Evolutionary conservation across 2,329 filamentous ascomycete genomes (phyloP).

Genomic region (Pyrenophora seminiperda): DNA sequence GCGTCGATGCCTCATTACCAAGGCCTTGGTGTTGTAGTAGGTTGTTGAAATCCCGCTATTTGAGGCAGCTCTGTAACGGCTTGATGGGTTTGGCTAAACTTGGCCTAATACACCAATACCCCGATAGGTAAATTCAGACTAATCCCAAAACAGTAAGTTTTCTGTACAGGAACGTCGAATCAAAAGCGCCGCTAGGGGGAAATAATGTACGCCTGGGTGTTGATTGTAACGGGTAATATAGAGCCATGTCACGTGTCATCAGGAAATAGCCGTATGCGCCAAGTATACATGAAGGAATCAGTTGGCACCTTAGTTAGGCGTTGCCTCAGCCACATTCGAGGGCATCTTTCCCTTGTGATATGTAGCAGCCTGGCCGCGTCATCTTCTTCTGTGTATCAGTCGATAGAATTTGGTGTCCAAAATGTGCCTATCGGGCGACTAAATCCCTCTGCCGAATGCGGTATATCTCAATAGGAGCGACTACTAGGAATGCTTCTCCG

Average conservation of each 20-base stretch:
- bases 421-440: conserved; percentile 26
- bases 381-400: neutral
- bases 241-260: neutral
- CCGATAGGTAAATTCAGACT: neutral
- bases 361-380: neutral
- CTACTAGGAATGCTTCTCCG: too few relatives aligned
- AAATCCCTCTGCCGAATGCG: conserved; percentile 11
- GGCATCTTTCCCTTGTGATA: neutral
- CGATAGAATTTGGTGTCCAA: conserved; percentile 27
- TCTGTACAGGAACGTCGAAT: neutral
- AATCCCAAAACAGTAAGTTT: neutral
- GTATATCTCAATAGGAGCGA: conserved; percentile 6
- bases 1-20: conserved; percentile 20
- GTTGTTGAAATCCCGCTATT: conserved; percentile 18
- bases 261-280: neutral
- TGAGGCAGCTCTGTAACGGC: conserved; percentile 26
- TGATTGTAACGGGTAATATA: neutral
- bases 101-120: conserved; percentile 8
- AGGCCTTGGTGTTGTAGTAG: conserved; percentile 26
- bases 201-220: neutral
- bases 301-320: neutral
- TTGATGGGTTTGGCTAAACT: conserved; percentile 20
- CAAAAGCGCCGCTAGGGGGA: neutral
- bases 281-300: neutral
- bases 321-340: neutral